A percentile compares a stretch with the other conserved stretches of the same genome.
Evolutionary conservation across 2,329 filamentous ascomycete species (phyloP).

Genomic region (Botrytis fabae): DNA sequence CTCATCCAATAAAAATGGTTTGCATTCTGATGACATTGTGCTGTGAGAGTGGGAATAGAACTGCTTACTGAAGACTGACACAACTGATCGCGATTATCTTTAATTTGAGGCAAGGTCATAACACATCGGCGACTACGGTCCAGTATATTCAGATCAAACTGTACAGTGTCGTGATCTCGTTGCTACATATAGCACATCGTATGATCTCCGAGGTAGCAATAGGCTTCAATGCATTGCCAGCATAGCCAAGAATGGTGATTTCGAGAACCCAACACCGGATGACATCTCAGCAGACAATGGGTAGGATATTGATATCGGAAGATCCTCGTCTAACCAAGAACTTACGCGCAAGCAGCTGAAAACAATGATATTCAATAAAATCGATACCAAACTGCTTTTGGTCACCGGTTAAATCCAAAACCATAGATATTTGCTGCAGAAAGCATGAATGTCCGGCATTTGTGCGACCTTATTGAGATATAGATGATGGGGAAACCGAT

Average conservation of each 20-base stretch:
- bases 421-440: neutral
- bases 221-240: neutral
- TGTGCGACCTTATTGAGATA: neutral
- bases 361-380: neutral
- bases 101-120: neutral
- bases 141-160: neutral
- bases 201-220: neutral
- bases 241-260: neutral
- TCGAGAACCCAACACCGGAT: neutral
- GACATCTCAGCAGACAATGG: neutral
- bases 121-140: neutral
- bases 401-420: neutral
- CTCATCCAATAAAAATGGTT: conserved; percentile 4
- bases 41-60: too few species aligned
- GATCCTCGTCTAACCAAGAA: neutral
- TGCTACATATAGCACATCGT: neutral
- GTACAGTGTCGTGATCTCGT: neutral
- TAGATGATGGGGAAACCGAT: conserved; percentile 11
- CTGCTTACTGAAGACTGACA: neutral
- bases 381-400: neutral
- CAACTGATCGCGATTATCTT: neutral
- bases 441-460: conserved; percentile 4
- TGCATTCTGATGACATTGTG: conserved; percentile 8
- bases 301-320: neutral
- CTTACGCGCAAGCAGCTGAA: conserved; percentile 8